Percentiles rank a stretch among this genome's conserved stretches.
Conservation (phyloP, 2,329 filamentous ascomycete species). For the Aureobasidium pullulans region DNA sequence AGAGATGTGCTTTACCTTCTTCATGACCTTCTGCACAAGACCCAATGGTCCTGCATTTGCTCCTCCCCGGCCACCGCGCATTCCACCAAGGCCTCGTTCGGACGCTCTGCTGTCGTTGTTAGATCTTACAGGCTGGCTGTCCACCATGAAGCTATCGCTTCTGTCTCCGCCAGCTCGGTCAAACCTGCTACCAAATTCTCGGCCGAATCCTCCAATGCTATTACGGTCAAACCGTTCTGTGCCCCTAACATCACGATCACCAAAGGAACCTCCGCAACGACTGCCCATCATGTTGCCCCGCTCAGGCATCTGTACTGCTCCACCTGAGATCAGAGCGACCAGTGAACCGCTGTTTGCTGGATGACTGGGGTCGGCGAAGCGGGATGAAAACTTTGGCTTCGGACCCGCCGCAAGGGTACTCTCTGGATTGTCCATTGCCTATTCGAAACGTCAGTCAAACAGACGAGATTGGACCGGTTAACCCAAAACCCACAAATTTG, state of each 20-base stretch:
- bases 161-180: background rate
- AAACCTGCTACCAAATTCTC: background rate
- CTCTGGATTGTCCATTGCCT: background rate
- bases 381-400: slow-evolving; percentile 39
- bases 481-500: slow-evolving; percentile 29
- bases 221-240: background rate
- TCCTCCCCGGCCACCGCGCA: background rate
- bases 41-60: slow-evolving; percentile 9
- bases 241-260: background rate
- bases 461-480: slow-evolving; percentile 5
- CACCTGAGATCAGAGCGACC: slow-evolving; percentile 41
- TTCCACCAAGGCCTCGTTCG: background rate
- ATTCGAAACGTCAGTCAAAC: background rate
- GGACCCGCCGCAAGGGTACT: slow-evolving; percentile 19
- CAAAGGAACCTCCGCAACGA: background rate
- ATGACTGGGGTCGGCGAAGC: slow-evolving; percentile 46
- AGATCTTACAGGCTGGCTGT: no score
- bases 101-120: background rate
- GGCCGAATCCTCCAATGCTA: background rate
- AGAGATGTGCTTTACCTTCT: slow-evolving; percentile 12
- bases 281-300: background rate
- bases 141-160: no score
- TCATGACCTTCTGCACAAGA: slow-evolving; percentile 18
- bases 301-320: slow-evolving; percentile 24
- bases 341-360: slow-evolving; percentile 44